These are phyloP conservation scores for Botrytis fragariae DNA, from an alignment of 2,329 filamentous ascomycete species.

Conservation along the genomic window DNA sequence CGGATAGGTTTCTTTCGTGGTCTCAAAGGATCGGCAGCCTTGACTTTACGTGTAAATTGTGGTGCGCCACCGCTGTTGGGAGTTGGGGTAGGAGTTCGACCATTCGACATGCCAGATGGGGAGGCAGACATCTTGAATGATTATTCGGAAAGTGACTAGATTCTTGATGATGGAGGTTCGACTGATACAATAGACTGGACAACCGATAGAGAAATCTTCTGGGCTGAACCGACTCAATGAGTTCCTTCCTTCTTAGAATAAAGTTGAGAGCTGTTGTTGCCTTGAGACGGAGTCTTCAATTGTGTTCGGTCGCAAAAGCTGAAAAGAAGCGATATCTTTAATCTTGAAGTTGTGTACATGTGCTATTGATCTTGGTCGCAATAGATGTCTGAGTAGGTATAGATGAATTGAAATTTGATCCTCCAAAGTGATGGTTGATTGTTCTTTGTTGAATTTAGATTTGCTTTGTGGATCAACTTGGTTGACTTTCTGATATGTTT, in stretches of 20 bases:
- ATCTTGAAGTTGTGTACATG: not conserved
- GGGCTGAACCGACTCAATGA: not conserved
- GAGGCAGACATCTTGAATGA: constrained; percentile 42
- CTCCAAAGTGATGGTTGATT: not conserved
- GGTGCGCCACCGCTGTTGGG: constrained; percentile 49
- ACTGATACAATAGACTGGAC: not conserved
- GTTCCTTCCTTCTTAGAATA: no score
- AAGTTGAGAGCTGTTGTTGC: not conserved
- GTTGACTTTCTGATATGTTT: constrained; percentile 9
- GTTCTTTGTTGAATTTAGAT: constrained; percentile 2
- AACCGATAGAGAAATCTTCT: not conserved
- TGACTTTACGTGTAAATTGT: constrained; percentile 48
- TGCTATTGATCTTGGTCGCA: not conserved
- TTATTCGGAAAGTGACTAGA: not conserved
- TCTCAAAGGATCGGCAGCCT: constrained; percentile 61
- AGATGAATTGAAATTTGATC: not conserved
- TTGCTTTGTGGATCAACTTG: constrained; percentile 17
- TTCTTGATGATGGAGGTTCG: not conserved
- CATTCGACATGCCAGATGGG: constrained; percentile 46
- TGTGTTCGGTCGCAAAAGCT: not conserved
- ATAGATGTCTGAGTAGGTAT: not conserved
- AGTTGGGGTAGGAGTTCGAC: constrained; percentile 47
- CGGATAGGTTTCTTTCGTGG: constrained; percentile 53
- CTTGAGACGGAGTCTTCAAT: not conserved
- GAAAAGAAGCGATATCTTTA: not conserved